These are phyloP conservation scores for Kodamaea arcana DNA, from an alignment of 1,139 yeast genomes.

Conservation along the genomic window DNA sequence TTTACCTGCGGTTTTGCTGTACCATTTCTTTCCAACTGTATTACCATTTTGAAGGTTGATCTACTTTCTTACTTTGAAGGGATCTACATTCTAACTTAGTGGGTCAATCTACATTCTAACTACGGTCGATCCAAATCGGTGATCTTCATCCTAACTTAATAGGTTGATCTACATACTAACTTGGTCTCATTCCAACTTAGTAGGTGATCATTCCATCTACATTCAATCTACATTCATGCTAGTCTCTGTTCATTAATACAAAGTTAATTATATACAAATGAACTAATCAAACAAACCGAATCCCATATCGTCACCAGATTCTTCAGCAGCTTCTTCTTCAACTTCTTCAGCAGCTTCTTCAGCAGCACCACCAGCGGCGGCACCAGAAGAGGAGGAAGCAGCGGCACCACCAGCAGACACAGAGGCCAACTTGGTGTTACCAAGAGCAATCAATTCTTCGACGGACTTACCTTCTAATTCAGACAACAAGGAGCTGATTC, in stretches of 20 bases:
- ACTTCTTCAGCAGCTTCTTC: slow-evolving; percentile 39
- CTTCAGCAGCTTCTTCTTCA: slow-evolving; percentile 35
- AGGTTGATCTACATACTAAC: no score
- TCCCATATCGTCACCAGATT: slow-evolving; percentile 60
- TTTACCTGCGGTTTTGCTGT: no score
- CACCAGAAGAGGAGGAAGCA: slow-evolving; percentile 51
- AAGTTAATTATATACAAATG: slow-evolving; percentile 4
- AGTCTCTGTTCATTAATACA: slow-evolving; percentile 5
- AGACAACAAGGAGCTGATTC: slow-evolving; percentile 60
- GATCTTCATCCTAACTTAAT: no score
- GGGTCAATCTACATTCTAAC: no score
- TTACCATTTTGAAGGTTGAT: no score
- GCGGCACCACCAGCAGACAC: slow-evolving; percentile 86
- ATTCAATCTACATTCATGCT: slow-evolving; percentile 4
- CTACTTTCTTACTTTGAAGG: no score
- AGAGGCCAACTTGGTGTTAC: slow-evolving; percentile 77
- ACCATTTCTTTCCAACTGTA: no score
- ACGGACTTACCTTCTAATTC: slow-evolving; percentile 77
- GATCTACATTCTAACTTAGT: no score
- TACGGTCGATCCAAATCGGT: no score
- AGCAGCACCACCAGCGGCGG: slow-evolving; percentile 38
- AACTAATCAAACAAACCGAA: slow-evolving; percentile 86
- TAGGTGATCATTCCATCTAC: no score
- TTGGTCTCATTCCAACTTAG: no score
- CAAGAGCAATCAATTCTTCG: slow-evolving; percentile 72